Percentiles rank a stretch among this genome's conserved stretches.
Evolutionary conservation across 2,329 filamentous ascomycete genomes (phyloP).

Genomic region (Eutypella sp.): DNA sequence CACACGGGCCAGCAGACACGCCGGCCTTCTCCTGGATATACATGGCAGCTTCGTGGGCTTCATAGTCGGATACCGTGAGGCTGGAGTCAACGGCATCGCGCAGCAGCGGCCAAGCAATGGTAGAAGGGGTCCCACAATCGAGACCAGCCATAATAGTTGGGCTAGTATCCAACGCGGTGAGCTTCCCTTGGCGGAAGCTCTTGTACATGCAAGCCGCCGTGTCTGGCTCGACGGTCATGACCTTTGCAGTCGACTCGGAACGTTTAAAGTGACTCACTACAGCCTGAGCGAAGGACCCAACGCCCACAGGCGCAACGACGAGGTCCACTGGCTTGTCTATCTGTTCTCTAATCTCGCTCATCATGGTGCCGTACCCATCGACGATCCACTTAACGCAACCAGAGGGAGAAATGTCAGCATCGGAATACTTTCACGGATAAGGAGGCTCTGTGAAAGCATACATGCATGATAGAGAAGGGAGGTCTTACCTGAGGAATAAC

Average conservation of each 20-base stretch:
- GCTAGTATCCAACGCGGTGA: constrained; percentile 47
- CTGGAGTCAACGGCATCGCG: constrained; percentile 54
- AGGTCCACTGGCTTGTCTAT: constrained; percentile 40
- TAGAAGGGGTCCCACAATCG: constrained; percentile 66
- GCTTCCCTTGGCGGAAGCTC: constrained; percentile 44
- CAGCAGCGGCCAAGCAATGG: constrained; percentile 59
- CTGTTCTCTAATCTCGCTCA: constrained; percentile 63
- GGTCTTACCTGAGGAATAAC: constrained; percentile 52
- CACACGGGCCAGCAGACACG: constrained; percentile 27
- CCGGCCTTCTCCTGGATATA: constrained; percentile 38
- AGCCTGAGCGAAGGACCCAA: constrained; percentile 68
- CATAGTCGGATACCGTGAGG: constrained; percentile 55
- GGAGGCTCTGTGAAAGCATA: not conserved
- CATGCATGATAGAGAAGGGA: not conserved
- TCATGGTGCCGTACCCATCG: constrained; percentile 71
- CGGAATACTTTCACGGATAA: too few relatives aligned
- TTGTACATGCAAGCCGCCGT: constrained; percentile 55
- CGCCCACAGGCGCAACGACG: constrained; percentile 63
- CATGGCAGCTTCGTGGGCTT: constrained; percentile 54
- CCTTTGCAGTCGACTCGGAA: constrained; percentile 21
- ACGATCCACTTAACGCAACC: constrained; percentile 42
- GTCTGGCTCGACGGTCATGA: constrained; percentile 68
- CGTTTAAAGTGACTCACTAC: constrained; percentile 61
- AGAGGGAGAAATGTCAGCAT: not conserved
- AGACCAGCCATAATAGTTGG: constrained; percentile 70